Evolutionary conservation across 805 yeast species (phyloP).

Genomic region (Saccharomycopsis amapae): DNA sequence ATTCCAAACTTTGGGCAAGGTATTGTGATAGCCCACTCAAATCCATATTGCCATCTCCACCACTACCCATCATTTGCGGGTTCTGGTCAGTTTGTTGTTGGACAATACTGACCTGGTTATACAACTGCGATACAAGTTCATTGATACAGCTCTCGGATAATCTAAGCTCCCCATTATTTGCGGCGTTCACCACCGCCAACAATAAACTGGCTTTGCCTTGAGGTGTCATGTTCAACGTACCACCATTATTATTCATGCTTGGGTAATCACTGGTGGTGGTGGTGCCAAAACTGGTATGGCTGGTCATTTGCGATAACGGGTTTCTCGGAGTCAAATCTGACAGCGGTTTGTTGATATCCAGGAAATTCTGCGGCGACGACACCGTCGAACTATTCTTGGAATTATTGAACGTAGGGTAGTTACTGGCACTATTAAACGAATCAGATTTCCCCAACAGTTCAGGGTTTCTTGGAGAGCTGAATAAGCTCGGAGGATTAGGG

Average conservation of each 20-base stretch:
- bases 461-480: not conserved
- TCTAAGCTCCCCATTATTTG: constrained; percentile 23
- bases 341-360: not conserved
- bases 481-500: constrained; percentile 4
- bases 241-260: not conserved
- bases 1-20: constrained; percentile 4
- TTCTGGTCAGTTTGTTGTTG: constrained; percentile 4
- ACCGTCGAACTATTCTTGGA: constrained; percentile 6
- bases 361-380: not conserved
- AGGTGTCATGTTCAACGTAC: constrained; percentile 7
- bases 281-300: not conserved
- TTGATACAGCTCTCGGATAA: constrained; percentile 25
- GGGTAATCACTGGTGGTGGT: not conserved
- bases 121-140: constrained; percentile 25
- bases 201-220: constrained; percentile 13
- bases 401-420: too few relatives aligned
- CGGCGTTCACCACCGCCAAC: constrained; percentile 14
- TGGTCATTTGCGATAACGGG: too few relatives aligned
- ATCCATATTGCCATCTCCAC: constrained; percentile 2
- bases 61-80: not conserved
- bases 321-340: not conserved
- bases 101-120: not conserved
- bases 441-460: constrained; percentile 4
- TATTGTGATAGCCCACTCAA: constrained; percentile 1
- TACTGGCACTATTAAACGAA: constrained; percentile 2